phyloP scores from a whole-genome alignment of 805 yeast genomes.

The Jamesozyma gamospora region DNA sequence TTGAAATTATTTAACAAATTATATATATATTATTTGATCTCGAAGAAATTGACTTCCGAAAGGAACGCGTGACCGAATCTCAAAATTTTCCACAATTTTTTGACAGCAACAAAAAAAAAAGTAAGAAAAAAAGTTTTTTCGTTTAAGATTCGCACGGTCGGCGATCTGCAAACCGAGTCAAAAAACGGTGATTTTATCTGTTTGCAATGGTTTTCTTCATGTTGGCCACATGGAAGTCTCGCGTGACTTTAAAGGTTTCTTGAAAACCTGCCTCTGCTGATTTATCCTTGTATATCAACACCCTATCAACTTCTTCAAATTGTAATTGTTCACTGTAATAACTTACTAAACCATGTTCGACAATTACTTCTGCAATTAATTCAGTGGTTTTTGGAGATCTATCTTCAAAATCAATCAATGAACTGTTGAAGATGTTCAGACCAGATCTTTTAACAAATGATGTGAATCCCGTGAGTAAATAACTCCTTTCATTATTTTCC shows the following conservation, averaged over 20 bases:
- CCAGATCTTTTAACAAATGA: constrained; percentile 31
- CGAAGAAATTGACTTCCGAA: too few species aligned
- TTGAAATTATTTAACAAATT: too few species aligned
- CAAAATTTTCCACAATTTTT: too few species aligned
- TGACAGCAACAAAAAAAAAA: too few species aligned
- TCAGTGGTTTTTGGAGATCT: not conserved
- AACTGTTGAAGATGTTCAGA: constrained; percentile 5
- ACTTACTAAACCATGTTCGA: constrained; percentile 39
- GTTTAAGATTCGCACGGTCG: too few species aligned
- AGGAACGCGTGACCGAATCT: too few species aligned
- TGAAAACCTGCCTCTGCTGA: constrained; percentile 26
- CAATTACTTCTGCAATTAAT: constrained; percentile 35
- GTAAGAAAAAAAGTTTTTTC: too few species aligned
- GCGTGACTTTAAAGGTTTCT: constrained; percentile 30
- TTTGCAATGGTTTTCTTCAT: too few species aligned
- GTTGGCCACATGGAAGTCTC: constrained; percentile 38
- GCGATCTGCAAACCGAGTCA: too few species aligned
- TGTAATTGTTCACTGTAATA: constrained; percentile 37
- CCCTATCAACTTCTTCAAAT: constrained; percentile 26
- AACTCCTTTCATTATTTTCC: constrained; percentile 7
- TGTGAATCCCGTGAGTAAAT: constrained; percentile 43
- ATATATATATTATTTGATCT: too few species aligned
- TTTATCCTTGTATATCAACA: constrained; percentile 17
- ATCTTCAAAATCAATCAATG: constrained; percentile 13
- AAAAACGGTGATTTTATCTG: too few species aligned